Conservation (phyloP, 2,329 filamentous ascomycete genomes). For the Botrytis fragariae region DNA sequence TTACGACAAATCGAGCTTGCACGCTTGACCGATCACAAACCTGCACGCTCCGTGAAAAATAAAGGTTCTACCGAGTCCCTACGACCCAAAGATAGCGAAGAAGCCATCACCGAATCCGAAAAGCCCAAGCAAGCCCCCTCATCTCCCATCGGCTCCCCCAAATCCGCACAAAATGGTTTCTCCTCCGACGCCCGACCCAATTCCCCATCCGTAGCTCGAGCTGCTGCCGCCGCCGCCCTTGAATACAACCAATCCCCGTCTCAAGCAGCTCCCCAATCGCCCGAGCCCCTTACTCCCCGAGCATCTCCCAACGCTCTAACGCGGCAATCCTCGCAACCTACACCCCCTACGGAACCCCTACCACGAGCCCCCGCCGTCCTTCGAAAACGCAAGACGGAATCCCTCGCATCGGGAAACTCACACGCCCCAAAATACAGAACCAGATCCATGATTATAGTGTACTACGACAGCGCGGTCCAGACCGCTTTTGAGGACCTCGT, state of each 20-base stretch:
- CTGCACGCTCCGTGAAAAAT: slow-evolving; percentile 39
- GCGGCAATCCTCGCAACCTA: slow-evolving; percentile 30
- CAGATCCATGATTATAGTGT: slow-evolving; percentile 78
- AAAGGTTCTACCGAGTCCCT: slow-evolving; percentile 40
- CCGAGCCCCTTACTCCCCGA: slow-evolving; percentile 5
- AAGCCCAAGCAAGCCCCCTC: slow-evolving; percentile 24
- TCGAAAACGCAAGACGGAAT: slow-evolving; percentile 39
- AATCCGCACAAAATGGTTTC: slow-evolving; percentile 22
- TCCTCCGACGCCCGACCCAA: slow-evolving; percentile 18
- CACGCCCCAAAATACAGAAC: slow-evolving; percentile 55
- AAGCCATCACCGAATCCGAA: slow-evolving; percentile 23
- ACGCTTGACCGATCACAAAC: slow-evolving; percentile 42
- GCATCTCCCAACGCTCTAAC: slow-evolving; percentile 23
- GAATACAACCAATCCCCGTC: slow-evolving; percentile 21
- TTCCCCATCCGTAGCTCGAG: slow-evolving; percentile 28
- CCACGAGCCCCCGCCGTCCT: slow-evolving; percentile 25
- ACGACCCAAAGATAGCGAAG: slow-evolving; percentile 34
- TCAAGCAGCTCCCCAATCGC: slow-evolving; percentile 18
- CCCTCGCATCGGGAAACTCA: slow-evolving; percentile 35
- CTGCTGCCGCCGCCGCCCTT: slow-evolving; percentile 18
- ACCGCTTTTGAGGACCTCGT: slow-evolving; percentile 79
- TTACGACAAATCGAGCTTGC: slow-evolving; percentile 61
- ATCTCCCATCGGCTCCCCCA: slow-evolving; percentile 26
- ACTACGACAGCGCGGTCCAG: slow-evolving; percentile 87
- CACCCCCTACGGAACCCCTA: slow-evolving; percentile 23